A percentile compares a stretch with the other conserved stretches of the same genome.
Evolutionary conservation across 805 yeast genomes (phyloP).

Genomic region (Candida broadrunensis): DNA sequence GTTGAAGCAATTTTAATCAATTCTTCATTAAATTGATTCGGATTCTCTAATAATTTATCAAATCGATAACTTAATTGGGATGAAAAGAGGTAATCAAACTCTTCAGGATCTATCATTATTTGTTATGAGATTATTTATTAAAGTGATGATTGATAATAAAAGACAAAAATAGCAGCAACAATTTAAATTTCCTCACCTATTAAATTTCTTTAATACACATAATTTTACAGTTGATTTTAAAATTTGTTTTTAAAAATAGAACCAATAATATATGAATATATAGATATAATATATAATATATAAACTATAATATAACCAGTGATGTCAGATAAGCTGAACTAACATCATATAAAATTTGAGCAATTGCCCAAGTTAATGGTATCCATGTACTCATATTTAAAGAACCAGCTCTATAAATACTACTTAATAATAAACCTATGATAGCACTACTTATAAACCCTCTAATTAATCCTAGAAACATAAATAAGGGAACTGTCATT

Average conservation of each 20-base stretch:
- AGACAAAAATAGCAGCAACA: too few species aligned
- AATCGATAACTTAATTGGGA: background rate
- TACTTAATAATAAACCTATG: constrained; percentile 70
- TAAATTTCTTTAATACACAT: too few species aligned
- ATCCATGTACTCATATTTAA: constrained; percentile 94
- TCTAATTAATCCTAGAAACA: constrained; percentile 54
- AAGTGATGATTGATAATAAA: too few species aligned
- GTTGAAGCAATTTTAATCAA: background rate
- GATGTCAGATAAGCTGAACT: constrained; percentile 62
- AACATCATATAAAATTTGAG: constrained; percentile 64
- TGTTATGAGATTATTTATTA: too few species aligned
- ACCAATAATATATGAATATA: too few species aligned
- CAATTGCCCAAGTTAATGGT: constrained; percentile 78
- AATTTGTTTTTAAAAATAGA: too few species aligned
- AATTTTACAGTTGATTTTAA: too few species aligned
- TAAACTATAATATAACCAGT: constrained; percentile 16
- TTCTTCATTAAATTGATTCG: background rate
- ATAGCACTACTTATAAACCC: constrained; percentile 74
- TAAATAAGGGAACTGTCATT: constrained; percentile 45
- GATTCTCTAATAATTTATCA: background rate
- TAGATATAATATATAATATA: too few species aligned
- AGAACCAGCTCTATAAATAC: constrained; percentile 75
- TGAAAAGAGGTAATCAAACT: background rate
- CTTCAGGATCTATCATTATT: background rate
- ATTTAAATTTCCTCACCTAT: too few species aligned